Conservation (phyloP, 139 green algal species). For the Chlorella ohadii region DNA sequence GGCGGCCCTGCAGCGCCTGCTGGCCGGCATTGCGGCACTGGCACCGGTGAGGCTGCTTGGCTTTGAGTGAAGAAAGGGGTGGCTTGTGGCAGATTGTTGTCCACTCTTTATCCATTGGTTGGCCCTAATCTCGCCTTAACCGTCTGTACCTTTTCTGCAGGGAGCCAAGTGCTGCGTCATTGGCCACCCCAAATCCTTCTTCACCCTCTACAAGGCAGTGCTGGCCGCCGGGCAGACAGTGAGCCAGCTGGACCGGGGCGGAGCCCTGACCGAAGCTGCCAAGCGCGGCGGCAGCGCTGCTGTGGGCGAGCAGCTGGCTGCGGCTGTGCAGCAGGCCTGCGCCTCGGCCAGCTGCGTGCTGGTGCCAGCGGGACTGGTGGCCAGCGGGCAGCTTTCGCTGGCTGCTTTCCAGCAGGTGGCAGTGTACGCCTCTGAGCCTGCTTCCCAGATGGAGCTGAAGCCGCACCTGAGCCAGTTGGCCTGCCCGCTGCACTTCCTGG, state of each 20-base stretch:
- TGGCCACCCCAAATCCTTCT: constrained; percentile 51
- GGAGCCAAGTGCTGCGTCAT: constrained; percentile 47
- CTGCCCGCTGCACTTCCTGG: constrained; percentile 1
- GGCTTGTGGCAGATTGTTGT: no score
- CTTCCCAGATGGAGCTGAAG: neutral
- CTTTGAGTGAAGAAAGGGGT: neutral
- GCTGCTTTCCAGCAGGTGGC: constrained; percentile 40
- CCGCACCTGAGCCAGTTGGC: neutral
- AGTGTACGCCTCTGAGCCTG: constrained; percentile 44
- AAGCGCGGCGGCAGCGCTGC: no score
- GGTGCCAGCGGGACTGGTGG: constrained; percentile 31
- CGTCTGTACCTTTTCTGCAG: neutral
- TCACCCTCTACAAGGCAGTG: constrained; percentile 52
- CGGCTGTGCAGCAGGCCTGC: constrained; percentile 20
- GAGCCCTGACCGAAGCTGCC: neutral
- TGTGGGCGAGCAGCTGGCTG: neutral
- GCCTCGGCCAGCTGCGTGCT: constrained; percentile 44
- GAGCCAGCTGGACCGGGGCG: constrained; percentile 53
- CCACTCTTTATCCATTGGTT: no score
- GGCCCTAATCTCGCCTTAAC: no score
- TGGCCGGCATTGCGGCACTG: constrained; percentile 28
- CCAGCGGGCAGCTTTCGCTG: constrained; percentile 9
- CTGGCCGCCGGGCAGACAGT: constrained; percentile 34
- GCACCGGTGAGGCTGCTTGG: constrained; percentile 16
- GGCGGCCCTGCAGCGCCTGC: constrained; percentile 25